Conservation (phyloP, 1,284 basidiomycete genomes). For the Ceraceosorus guamensis region DNA sequence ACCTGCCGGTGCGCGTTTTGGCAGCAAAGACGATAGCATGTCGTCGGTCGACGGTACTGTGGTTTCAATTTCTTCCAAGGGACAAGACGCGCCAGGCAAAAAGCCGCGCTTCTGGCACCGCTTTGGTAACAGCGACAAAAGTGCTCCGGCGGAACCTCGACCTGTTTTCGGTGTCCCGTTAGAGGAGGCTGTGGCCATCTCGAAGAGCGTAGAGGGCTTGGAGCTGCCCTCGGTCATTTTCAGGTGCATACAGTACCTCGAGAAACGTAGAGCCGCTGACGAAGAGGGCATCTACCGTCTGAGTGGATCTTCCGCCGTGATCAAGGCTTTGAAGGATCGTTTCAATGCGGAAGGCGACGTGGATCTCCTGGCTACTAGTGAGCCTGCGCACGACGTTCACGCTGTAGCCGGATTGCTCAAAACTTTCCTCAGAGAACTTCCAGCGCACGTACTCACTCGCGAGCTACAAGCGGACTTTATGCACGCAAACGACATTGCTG, state of each 20-base stretch:
- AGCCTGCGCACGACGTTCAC: slow-evolving; percentile 37
- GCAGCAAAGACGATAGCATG: slow-evolving; percentile 25
- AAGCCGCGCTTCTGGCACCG: slow-evolving; percentile 47
- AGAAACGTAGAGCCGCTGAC: slow-evolving; percentile 75
- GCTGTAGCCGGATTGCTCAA: slow-evolving; percentile 44
- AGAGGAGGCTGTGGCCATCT: slow-evolving; percentile 77
- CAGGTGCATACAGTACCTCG: slow-evolving; percentile 59
- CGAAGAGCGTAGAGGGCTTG: slow-evolving; percentile 62
- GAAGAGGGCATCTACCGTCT: slow-evolving; percentile 97
- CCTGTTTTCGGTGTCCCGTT: slow-evolving; percentile 83
- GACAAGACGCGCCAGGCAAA: slow-evolving; percentile 22
- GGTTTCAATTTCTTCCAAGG: not conserved
- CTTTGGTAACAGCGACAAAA: slow-evolving; percentile 26
- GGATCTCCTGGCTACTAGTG: slow-evolving; percentile 29
- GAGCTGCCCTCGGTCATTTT: slow-evolving; percentile 90
- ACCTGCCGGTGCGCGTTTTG: slow-evolving; percentile 78
- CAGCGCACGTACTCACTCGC: slow-evolving; percentile 37
- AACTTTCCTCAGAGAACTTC: slow-evolving; percentile 40
- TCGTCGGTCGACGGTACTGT: not conserved
- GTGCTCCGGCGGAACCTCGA: slow-evolving; percentile 14
- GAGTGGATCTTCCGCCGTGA: slow-evolving; percentile 59
- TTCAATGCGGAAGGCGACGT: slow-evolving; percentile 64
- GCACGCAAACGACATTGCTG: slow-evolving; percentile 43
- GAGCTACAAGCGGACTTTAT: slow-evolving; percentile 41
- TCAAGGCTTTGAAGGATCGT: slow-evolving; percentile 83